Conservation (phyloP, 192 early-diverging fungal genomes). For the Umbelopsis sp. region DNA sequence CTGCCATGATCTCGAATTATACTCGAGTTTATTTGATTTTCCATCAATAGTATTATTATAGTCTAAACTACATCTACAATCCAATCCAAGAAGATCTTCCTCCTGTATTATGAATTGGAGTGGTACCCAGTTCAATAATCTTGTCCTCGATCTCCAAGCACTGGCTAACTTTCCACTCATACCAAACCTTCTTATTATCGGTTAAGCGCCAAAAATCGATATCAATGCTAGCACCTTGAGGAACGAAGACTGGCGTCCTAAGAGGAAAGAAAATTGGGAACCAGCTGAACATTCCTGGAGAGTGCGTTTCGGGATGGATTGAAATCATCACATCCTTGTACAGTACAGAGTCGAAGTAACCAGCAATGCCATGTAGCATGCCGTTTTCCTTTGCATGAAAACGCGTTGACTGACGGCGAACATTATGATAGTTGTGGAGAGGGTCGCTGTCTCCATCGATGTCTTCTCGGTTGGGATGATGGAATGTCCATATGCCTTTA, state of each 20-base stretch:
- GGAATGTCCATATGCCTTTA: conserved; percentile 79
- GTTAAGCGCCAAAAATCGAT: conserved; percentile 87
- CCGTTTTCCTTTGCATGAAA: conserved; percentile 63
- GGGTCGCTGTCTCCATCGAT: conserved; percentile 46
- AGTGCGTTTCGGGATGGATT: conserved; percentile 86
- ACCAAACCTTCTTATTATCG: conserved; percentile 89
- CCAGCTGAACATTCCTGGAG: conserved; percentile 96
- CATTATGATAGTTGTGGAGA: conserved; percentile 75
- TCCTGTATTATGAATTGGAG: conserved; percentile 66
- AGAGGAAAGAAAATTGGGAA: conserved; percentile 97
- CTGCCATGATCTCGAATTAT: too few species aligned
- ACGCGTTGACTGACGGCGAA: conserved; percentile 52
- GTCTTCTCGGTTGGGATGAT: conserved; percentile 66
- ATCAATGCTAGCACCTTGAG: conserved; percentile 56
- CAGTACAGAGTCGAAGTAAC: conserved; percentile 93
- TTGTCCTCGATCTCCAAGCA: conserved; percentile 29
- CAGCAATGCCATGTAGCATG: conserved; percentile 91
- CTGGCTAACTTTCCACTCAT: conserved; percentile 84
- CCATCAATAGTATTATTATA: too few species aligned
- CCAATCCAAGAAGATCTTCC: conserved; percentile 84
- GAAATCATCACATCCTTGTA: conserved; percentile 80
- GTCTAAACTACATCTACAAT: conserved; percentile 41
- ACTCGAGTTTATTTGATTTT: too few species aligned
- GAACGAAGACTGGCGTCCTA: conserved; percentile 73
- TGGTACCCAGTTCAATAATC: conserved; percentile 40